Conservation (phyloP, 257 asterid species). For the Solanum rostratum region DNA sequence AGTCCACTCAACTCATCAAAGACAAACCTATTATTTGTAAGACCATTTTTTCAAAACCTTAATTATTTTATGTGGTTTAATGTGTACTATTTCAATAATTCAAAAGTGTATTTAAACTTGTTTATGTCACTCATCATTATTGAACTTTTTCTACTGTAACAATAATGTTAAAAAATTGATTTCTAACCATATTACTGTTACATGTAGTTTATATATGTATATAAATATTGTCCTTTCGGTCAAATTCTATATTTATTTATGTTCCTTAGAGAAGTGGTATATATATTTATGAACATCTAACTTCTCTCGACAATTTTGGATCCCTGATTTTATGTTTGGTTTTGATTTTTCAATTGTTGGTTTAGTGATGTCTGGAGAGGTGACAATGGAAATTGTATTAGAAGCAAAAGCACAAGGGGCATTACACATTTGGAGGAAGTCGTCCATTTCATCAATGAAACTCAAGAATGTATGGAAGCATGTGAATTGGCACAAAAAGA, state of each 20-base stretch:
- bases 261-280: background rate
- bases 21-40: slow-evolving; percentile 23
- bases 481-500: slow-evolving; percentile 7
- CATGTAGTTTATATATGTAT: no score
- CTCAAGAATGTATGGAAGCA: slow-evolving; percentile 31
- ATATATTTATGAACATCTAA: background rate
- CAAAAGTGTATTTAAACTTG: no score
- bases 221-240: no score
- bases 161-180: no score
- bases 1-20: background rate
- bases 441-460: slow-evolving; percentile 18
- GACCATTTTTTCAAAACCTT: background rate
- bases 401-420: slow-evolving; percentile 28
- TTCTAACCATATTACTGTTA: no score
- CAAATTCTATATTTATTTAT: no score
- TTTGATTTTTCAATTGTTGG: background rate
- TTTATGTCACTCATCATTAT: no score
- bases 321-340: background rate
- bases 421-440: slow-evolving; percentile 19
- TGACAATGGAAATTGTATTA: slow-evolving; percentile 9
- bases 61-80: background rate
- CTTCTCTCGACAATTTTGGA: background rate
- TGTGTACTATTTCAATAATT: no score
- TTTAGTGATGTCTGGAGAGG: slow-evolving; percentile 20
- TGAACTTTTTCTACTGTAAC: no score